Percentiles rank a stretch among this genome's conserved stretches.
Evolutionary conservation across 164 flowering plant genomes (phyloP).

Genomic region (Umbilicus rupestris): DNA sequence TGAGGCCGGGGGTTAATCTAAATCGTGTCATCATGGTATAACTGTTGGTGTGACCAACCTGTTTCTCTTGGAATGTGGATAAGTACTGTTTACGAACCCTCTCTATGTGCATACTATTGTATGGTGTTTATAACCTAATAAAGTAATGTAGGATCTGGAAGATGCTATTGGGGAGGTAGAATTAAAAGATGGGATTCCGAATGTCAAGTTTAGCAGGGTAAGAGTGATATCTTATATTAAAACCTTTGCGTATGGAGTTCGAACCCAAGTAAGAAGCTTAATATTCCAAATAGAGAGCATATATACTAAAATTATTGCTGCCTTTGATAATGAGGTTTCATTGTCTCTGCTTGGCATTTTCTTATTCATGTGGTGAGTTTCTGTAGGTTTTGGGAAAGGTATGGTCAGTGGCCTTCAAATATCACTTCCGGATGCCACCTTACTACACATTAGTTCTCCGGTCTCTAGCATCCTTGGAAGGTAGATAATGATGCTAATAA

Average conservation of each 20-base stretch:
- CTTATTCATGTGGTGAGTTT: slow-evolving; percentile 12
- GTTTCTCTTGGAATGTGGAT: neutral
- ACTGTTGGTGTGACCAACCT: neutral
- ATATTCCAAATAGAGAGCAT: neutral
- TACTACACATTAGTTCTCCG: slow-evolving; percentile 81
- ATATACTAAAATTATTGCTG: neutral
- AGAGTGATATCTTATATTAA: slow-evolving; percentile 19
- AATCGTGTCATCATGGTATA: slow-evolving; percentile 74
- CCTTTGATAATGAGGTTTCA: neutral
- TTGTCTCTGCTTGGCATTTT: neutral
- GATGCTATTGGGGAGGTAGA: slow-evolving; percentile 72
- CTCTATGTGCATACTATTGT: no score
- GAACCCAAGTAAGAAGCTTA: neutral
- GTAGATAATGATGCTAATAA: slow-evolving; percentile 22
- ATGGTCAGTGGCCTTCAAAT: slow-evolving; percentile 75
- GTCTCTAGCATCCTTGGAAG: slow-evolving; percentile 92
- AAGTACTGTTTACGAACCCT: no score
- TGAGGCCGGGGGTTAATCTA: slow-evolving; percentile 63
- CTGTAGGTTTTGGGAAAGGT: slow-evolving; percentile 80
- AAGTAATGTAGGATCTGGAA: slow-evolving; percentile 67
- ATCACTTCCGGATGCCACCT: slow-evolving; percentile 95
- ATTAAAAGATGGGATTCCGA: slow-evolving; percentile 73
- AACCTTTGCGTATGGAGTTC: neutral
- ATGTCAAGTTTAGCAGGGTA: slow-evolving; percentile 89
- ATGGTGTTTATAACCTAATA: neutral